Evolutionary conservation across 371 early-diverging fungal species (phyloP), one percentile per base, ranked within the genome.

Genomic region (Globomyces sp.): DNA sequence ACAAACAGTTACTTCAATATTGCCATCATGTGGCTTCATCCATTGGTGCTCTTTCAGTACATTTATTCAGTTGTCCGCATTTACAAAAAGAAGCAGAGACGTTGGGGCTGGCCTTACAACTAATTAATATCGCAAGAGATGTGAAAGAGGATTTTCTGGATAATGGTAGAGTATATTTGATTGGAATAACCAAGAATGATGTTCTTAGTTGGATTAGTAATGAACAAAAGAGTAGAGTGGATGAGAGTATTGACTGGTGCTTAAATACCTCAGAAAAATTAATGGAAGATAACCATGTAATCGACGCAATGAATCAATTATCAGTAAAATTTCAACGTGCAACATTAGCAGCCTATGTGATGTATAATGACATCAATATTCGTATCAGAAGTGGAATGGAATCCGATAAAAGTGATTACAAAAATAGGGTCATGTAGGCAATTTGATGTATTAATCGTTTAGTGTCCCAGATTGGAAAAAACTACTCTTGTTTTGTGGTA

Each of bases 51-150:
- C 78, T 69, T 1, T 62, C 57, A 75, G 72, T 80, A 77, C 49
- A 80, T 80, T 0, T 80, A 71, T 45, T 64, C 83, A 39, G 9
- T 10, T 39, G 5, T 6, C 52, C n/a, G 9, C 9, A 69, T 59
- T 68, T 57, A 39, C 13, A 10, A 39, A 11, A 37, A 58, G 34
- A 24, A 9, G 44, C 41, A 49, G 11, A 39, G 34, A 11, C 34
- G 9, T 83, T 86, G 84, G 88, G 88, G 0, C 70, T 80, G 67
- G 84, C 81, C 4, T 64, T 87, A 36, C 88, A 87, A 67, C 69
- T 82, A 24, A 76, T 79, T 36, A 87, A 87, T 62, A 84, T 83
- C 58, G 83, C 85, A 0, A 71, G 88, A 36, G 88, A 87, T 72
- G 76, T 87, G 24, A 78, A 80, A 3, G 79, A 83, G 0, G 88